Evolutionary conservation across 2,329 filamentous ascomycete species (phyloP), one percentile per base, ranked within the genome.

Genomic region (Aureobasidium sp.): DNA sequence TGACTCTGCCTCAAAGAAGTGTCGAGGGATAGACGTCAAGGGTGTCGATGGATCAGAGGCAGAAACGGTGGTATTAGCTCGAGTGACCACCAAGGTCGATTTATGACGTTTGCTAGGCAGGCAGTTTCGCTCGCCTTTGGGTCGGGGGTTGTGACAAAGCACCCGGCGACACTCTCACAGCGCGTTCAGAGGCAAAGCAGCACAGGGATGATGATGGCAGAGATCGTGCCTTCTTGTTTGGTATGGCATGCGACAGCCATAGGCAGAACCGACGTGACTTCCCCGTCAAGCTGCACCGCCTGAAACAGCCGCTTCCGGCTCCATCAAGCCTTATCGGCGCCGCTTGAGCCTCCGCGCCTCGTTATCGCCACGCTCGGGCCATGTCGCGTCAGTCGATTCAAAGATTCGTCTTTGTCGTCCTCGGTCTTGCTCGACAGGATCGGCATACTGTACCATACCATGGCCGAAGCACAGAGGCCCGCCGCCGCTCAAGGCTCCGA

Each of bases 401-500:
- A n/a, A n/a, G n/a, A n/a, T n/a, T n/a, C n/a, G n/a, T n/a, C 27
- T 29, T 12, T 12, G 27, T 29, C 6, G 27, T 6, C 12, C 12
- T 29, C 27, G 27, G 27, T 29, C 27, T 29, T 29, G 27, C 8
- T 16, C 11, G 32, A 35, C 32, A 35, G n/a, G n/a, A n/a, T n/a
- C n/a, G n/a, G n/a, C n/a, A n/a, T n/a, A n/a, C n/a, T n/a, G n/a
- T n/a, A n/a, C n/a, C n/a, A n/a, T n/a, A 48, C 16, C 40, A 57
- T 57, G 56, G 49, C 56, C 35, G 53, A 55, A 57, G 44, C 27
- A 49, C 54, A 55, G 34, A 44, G 41, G 19, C 54, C 49, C 22
- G 25, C 25, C 4, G 22, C 37, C n/a, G 51, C 14, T 22, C 32
- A 35, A 54, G 47, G 42, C 30, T 19, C 51, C 53, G 25, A 42